These are phyloP conservation scores for Moniliophthora roreri DNA, from an alignment of 1,284 basidiomycete species.

Conservation along the genomic window DNA sequence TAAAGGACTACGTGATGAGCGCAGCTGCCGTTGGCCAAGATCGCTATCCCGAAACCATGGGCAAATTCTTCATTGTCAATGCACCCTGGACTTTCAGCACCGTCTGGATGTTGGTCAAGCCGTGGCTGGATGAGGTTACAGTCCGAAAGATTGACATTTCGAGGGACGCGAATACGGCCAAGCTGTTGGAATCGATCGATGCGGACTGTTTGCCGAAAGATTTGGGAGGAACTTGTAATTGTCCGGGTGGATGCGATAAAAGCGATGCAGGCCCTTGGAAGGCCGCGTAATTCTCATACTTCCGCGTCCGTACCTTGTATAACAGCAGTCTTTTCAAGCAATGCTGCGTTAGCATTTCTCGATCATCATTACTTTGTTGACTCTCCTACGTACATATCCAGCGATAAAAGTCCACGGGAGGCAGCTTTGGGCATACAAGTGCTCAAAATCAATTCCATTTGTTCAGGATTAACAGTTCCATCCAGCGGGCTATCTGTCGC, in stretches of 20 bases:
- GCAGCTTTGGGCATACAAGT: no score
- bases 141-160: slow-evolving; percentile 91
- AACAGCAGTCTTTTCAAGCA: no score
- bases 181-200: slow-evolving; percentile 78
- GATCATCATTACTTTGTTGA: no score
- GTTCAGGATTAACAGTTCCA: no score
- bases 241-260: slow-evolving; percentile 30
- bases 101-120: slow-evolving; percentile 89
- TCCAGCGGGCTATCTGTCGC: no score
- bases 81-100: slow-evolving; percentile 90
- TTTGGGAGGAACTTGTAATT: slow-evolving; percentile 86
- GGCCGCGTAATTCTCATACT: background rate
- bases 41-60: slow-evolving; percentile 95
- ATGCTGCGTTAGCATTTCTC: no score
- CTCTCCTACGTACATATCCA: no score
- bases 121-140: slow-evolving; percentile 94
- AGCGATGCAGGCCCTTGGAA: slow-evolving; percentile 16
- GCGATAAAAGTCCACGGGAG: no score
- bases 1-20: slow-evolving; percentile 87
- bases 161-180: slow-evolving; percentile 55
- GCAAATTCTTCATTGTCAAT: slow-evolving; percentile 96
- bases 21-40: slow-evolving; percentile 87
- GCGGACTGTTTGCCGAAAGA: slow-evolving; percentile 81
- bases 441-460: no score
- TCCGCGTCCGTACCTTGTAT: no score